Conservation (phyloP, 73 alveolate genomes). For the Uronychia binucleata region DNA sequence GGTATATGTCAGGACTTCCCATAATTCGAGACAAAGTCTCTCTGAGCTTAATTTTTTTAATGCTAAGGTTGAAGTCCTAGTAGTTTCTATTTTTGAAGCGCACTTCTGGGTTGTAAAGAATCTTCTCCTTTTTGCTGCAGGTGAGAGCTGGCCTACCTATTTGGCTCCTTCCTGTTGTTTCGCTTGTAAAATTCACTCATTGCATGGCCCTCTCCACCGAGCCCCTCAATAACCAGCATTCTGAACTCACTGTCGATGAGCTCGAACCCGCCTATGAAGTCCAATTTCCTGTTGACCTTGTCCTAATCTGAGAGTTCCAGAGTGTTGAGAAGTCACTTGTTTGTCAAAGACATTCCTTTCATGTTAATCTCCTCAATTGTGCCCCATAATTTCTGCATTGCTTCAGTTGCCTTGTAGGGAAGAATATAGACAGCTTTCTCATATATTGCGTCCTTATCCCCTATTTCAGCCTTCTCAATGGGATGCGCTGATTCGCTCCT, state of each 20-base stretch:
- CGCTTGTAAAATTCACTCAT: conserved; percentile 50
- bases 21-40: conserved; percentile 61
- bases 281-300: conserved; percentile 44
- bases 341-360: conserved; percentile 51
- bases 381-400: conserved; percentile 34
- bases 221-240: conserved; percentile 73
- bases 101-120: conserved; percentile 72
- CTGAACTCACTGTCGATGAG: conserved; percentile 71
- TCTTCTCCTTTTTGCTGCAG: conserved; percentile 35
- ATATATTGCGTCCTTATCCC: conserved; percentile 43
- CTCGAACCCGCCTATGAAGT: conserved; percentile 69
- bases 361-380: conserved; percentile 57
- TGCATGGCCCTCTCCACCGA: conserved; percentile 66
- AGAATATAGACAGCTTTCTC: conserved; percentile 68
- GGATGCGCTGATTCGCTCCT: not conserved
- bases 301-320: conserved; percentile 65
- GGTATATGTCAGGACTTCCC: conserved; percentile 74
- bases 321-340: conserved; percentile 59
- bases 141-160: not conserved
- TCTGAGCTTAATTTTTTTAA: conserved; percentile 70
- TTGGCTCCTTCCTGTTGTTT: conserved; percentile 60
- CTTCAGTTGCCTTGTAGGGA: conserved; percentile 66
- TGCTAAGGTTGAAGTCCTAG: conserved; percentile 61
- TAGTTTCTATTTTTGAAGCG: conserved; percentile 64
- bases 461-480: not conserved